phyloP scores from a whole-genome alignment of 805 yeast genomes.

The Yamadazyma ubonensis region DNA sequence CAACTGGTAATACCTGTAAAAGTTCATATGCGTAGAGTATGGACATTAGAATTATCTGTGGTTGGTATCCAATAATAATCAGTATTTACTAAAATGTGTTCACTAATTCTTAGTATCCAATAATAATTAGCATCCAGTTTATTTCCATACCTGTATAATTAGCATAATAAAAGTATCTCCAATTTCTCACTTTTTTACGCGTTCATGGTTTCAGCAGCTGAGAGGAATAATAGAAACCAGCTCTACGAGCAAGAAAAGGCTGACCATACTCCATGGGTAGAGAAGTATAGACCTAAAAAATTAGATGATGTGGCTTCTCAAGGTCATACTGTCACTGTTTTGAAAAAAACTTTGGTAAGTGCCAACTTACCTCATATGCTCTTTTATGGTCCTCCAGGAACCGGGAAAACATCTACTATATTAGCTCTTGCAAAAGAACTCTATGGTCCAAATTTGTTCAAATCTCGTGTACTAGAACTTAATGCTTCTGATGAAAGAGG shows the following conservation, averaged over 20 bases:
- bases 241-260: constrained; percentile 40
- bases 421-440: constrained; percentile 77
- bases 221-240: constrained; percentile 11
- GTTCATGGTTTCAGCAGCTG: constrained; percentile 6
- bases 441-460: constrained; percentile 67
- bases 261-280: constrained; percentile 84
- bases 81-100: background rate
- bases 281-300: constrained; percentile 86
- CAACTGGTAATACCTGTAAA: constrained; percentile 43
- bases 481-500: constrained; percentile 94
- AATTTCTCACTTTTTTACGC: no score
- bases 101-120: no score
- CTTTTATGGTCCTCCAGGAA: constrained; percentile 93
- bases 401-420: constrained; percentile 88
- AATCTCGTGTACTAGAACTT: constrained; percentile 72
- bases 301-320: constrained; percentile 90
- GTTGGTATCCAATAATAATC: constrained; percentile 65
- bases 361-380: constrained; percentile 90
- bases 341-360: constrained; percentile 73
- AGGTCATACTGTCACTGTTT: constrained; percentile 80
- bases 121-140: no score
- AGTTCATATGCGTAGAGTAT: constrained; percentile 87
- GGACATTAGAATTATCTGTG: constrained; percentile 93
- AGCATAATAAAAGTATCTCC: background rate
- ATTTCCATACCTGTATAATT: no score